Base-by-base conservation (phyloP, 1,284 basidiomycete species). In the Cryptococcus maquisensis region DNA sequence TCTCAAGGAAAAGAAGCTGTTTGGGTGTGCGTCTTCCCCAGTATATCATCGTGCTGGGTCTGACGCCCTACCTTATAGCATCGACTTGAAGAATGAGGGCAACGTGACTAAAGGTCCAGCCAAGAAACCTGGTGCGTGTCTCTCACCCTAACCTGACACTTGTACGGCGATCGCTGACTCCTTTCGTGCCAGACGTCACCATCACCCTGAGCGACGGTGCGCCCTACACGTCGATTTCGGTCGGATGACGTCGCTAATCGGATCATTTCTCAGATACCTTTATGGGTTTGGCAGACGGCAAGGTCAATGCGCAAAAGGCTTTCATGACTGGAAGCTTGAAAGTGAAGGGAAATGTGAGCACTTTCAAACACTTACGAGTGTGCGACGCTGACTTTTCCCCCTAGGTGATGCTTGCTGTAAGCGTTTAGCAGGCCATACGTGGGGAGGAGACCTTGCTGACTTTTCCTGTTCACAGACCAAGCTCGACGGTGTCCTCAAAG, bases 71-170 rank as follows among this genome's bases (percentile, higher is more conserved):
- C 10, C 0, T 12, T 18, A 15, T 46, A 93, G 91, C n/a, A 91
- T 98, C 65, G 95, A 98, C 81, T 74, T 97, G 71, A 98, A 98
- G 83, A 88, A 92, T 79, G 82, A 84, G 36, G 90, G 88, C 26
- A 80, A 82, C 37, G 84, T 95, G 26, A 86, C 86, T 78, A 86
- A 88, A 76, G 92, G 91, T 39, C 77, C 80, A 20, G 86, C 87
- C 3, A 84, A 86, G 63, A 75, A 75, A 56, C 60, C 78, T 21
- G 74, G 74, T 74, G 54, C 60, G 74, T 60, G 6, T 24, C 4
- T 35, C 8, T 12, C 20, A 28, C 13, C 3, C 5, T 40, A 21
- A n/a, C 24, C 37, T 47, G 21, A 40, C 47, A 36, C 39, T 36
- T 13, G 28, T 2, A 32, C 3, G 10, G 28, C 28, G 18, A 24